Conservation (phyloP, 2,329 filamentous ascomycete species). For the Aspergillus vadensis region DNA sequence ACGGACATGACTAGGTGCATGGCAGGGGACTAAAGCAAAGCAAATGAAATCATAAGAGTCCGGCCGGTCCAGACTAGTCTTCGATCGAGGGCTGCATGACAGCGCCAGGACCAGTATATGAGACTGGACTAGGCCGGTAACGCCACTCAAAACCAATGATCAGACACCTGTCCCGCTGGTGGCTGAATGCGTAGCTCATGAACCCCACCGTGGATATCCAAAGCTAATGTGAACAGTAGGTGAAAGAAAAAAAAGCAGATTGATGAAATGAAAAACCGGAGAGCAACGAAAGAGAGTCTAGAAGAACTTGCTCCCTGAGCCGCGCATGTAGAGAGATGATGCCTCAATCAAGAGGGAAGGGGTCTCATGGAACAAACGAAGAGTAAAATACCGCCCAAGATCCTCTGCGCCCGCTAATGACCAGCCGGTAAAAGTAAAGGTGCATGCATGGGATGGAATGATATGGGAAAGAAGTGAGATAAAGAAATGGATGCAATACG, state of each 20-base stretch:
- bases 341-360: constrained; percentile 7
- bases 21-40: not conserved
- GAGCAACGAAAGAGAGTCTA: constrained; percentile 8
- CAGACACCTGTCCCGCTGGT: constrained; percentile 19
- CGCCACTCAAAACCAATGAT: constrained; percentile 11
- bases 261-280: not conserved
- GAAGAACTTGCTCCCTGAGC: not conserved
- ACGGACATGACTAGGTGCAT: not conserved
- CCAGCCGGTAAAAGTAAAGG: constrained; percentile 33
- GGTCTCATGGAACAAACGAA: constrained; percentile 16
- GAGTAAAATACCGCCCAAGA: constrained; percentile 35
- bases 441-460: constrained; percentile 26
- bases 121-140: constrained; percentile 5
- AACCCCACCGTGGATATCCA: constrained; percentile 20
- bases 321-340: constrained; percentile 3
- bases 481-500: constrained; percentile 17
- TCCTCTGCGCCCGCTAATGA: constrained; percentile 43
- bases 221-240: constrained; percentile 10
- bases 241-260: not conserved
- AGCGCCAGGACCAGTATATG: not conserved
- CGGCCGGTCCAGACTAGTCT: not conserved
- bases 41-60: not conserved
- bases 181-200: constrained; percentile 19
- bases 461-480: constrained; percentile 12
- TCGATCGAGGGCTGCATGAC: not conserved